Conservation (phyloP, 306 rosid genomes). For the Spatholobus suberectus region DNA sequence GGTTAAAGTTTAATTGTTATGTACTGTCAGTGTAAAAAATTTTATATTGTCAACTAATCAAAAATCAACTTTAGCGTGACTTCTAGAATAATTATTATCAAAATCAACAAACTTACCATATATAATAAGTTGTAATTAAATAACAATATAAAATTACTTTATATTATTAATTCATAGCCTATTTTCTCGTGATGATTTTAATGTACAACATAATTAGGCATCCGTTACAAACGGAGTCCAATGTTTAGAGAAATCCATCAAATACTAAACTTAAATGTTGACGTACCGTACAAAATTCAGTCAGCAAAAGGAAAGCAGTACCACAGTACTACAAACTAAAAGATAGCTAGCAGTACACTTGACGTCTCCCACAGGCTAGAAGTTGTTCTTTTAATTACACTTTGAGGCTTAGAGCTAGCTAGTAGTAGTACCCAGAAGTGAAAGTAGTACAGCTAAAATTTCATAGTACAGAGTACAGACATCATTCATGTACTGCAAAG, state of each 20-base stretch:
- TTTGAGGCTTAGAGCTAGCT: not conserved
- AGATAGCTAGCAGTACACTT: slow-evolving; percentile 38
- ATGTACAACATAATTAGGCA: not conserved
- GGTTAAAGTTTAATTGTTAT: too few species aligned
- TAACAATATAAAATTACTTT: too few species aligned
- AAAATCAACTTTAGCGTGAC: too few species aligned
- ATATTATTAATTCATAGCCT: too few species aligned
- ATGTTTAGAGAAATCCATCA: not conserved
- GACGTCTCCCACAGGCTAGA: not conserved
- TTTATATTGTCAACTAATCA: too few species aligned
- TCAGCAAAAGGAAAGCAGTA: not conserved
- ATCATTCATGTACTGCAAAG: slow-evolving; percentile 40
- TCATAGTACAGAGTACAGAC: slow-evolving; percentile 52
- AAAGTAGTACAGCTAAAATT: slow-evolving; percentile 35
- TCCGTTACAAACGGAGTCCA: not conserved
- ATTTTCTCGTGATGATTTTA: too few species aligned
- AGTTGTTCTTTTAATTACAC: not conserved
- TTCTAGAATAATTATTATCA: too few species aligned
- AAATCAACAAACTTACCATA: too few species aligned
- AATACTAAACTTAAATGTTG: not conserved
- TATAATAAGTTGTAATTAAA: too few species aligned
- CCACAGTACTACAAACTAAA: slow-evolving; percentile 33
- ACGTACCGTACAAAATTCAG: not conserved
- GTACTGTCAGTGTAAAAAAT: too few species aligned
- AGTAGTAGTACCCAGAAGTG: slow-evolving; percentile 28